phyloP scores from a whole-genome alignment of 208 protist species.

The Trichomonas tenax region DNA sequence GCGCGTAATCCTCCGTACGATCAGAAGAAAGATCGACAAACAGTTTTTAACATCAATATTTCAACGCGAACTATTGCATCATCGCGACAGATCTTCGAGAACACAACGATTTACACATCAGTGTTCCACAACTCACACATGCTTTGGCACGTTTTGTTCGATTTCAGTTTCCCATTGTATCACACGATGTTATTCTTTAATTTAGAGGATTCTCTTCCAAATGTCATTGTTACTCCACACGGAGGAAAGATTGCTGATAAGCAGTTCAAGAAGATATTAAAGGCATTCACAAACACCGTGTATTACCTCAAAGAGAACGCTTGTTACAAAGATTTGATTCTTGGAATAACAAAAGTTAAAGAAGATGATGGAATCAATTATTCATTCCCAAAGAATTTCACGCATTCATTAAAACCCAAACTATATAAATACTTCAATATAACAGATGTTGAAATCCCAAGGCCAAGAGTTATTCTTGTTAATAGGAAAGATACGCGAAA shows the following conservation, averaged over 20 bases:
- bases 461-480: not conserved
- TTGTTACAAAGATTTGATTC: constrained; percentile 3
- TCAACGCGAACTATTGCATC: not conserved
- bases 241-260: too few relatives aligned
- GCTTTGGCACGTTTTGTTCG: not conserved
- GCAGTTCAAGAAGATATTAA: not conserved
- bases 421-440: not conserved
- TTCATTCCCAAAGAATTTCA: not conserved
- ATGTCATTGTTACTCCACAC: not conserved
- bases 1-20: not conserved
- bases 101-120: not conserved
- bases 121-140: not conserved
- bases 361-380: not conserved
- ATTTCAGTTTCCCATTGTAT: not conserved
- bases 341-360: not conserved
- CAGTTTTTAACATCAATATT: not conserved
- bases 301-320: not conserved
- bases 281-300: not conserved
- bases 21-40: not conserved
- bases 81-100: not conserved
- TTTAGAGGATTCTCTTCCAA: not conserved
- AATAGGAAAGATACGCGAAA: not conserved
- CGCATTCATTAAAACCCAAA: not conserved
- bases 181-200: not conserved
- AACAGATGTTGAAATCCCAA: not conserved